Evolutionary conservation across 2,329 filamentous ascomycete species (phyloP).

Genomic region (Fusarium marasasianum): DNA sequence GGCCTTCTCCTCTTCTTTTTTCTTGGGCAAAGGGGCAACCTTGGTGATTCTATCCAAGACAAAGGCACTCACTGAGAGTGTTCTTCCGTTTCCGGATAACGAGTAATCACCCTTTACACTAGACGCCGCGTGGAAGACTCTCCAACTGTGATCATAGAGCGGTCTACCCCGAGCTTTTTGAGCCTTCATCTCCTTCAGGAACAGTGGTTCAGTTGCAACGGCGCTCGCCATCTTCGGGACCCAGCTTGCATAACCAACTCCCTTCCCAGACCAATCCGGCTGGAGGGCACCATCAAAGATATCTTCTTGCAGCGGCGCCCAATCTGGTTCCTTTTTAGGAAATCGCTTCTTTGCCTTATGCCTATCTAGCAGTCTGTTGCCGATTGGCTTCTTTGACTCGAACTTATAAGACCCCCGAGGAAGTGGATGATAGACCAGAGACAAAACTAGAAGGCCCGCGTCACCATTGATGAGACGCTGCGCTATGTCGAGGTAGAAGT

Average conservation of each 20-base stretch:
- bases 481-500: constrained; percentile 11
- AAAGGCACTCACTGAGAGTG: not conserved
- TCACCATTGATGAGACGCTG: constrained; percentile 2
- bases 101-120: not conserved
- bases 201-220: constrained; percentile 8
- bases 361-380: not conserved
- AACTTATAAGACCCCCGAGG: constrained; percentile 1
- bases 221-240: constrained; percentile 14
- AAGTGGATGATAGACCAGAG: constrained; percentile 6
- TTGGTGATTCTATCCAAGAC: not conserved
- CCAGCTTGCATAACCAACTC: not conserved
- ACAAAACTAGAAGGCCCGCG: not conserved
- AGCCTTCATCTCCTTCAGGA: constrained; percentile 12
- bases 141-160: not conserved
- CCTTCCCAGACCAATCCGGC: not conserved
- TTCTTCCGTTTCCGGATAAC: not conserved
- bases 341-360: constrained; percentile 9
- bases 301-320: constrained; percentile 1
- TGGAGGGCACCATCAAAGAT: constrained; percentile 3
- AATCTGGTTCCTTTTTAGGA: not conserved
- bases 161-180: not conserved
- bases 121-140: not conserved
- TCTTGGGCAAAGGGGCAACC: not conserved
- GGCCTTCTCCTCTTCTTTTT: not conserved
- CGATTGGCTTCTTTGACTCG: constrained; percentile 5